phyloP scores from a whole-genome alignment of 73 alveolate species.

The Paraurostyla sp. region DNA sequence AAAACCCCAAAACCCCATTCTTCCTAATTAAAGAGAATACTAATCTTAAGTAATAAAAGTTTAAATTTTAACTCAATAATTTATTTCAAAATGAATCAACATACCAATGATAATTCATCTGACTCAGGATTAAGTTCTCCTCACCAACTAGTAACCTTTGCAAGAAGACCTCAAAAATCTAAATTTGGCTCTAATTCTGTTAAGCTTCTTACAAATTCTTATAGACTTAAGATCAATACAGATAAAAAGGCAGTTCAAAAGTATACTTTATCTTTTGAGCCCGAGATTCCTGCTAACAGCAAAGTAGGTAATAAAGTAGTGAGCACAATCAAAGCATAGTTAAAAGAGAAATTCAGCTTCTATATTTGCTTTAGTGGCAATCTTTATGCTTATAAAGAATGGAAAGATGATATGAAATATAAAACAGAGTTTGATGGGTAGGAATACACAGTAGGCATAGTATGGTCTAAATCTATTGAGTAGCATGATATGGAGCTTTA shows the following conservation, averaged over 20 bases:
- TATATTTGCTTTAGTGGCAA: background rate
- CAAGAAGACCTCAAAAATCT: constrained; percentile 26
- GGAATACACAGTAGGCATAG: constrained; percentile 11
- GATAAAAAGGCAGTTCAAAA: constrained; percentile 27
- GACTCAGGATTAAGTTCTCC: too few relatives aligned
- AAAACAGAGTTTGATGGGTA: constrained; percentile 32
- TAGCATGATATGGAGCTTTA: constrained; percentile 6
- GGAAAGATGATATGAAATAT: background rate
- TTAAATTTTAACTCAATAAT: too few relatives aligned
- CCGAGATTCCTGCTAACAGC: constrained; percentile 61
- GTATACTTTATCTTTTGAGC: constrained; percentile 39
- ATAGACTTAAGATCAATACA: constrained; percentile 7
- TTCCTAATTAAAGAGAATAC: too few relatives aligned
- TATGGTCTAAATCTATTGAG: constrained; percentile 48
- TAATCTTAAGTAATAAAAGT: too few relatives aligned
- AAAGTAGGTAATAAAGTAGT: background rate
- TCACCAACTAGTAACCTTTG: too few relatives aligned
- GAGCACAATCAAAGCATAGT: background rate
- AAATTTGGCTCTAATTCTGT: background rate
- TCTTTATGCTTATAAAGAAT: background rate
- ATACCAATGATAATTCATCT: too few relatives aligned
- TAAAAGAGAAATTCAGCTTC: constrained; percentile 8
- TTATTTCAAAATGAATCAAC: too few relatives aligned
- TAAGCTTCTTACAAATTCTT: background rate
- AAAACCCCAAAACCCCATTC: too few relatives aligned